Percentiles rank a stretch among this genome's conserved stretches.
Evolutionary conservation across 768 basidiomycete genomes (phyloP).

Genomic region (Leccinum imitatum): DNA sequence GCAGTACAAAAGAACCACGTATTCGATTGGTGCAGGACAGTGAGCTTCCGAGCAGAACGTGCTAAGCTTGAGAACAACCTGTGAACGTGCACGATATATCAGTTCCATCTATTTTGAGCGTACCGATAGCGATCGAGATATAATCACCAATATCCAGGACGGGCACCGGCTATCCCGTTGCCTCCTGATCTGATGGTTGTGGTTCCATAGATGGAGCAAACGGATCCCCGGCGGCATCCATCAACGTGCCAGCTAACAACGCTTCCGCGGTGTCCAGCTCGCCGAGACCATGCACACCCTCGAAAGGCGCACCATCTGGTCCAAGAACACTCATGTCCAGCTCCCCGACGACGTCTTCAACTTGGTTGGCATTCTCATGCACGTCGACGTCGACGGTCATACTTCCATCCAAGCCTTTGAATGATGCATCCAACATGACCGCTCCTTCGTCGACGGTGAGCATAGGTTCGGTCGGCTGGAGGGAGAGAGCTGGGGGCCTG

Average conservation of each 20-base stretch:
- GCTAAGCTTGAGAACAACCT: neutral
- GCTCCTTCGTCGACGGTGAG: constrained; percentile 38
- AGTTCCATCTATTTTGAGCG: constrained; percentile 3
- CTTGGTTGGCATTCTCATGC: constrained; percentile 29
- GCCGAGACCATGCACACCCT: constrained; percentile 48
- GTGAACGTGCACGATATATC: constrained; percentile 1
- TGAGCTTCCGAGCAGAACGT: neutral
- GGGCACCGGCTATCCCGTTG: constrained; percentile 9
- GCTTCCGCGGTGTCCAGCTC: constrained; percentile 54
- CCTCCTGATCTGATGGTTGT: constrained; percentile 14
- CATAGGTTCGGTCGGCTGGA: constrained; percentile 45
- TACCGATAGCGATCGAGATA: neutral
- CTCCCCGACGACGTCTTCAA: constrained; percentile 39
- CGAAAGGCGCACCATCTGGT: constrained; percentile 62
- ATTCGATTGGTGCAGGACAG: neutral
- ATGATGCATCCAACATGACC: constrained; percentile 51
- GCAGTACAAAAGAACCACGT: neutral
- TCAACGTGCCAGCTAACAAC: constrained; percentile 57
- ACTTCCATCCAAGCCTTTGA: constrained; percentile 52
- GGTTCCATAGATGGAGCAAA: constrained; percentile 41
- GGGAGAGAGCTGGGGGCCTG: constrained; percentile 62
- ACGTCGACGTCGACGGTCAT: constrained; percentile 44
- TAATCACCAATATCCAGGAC: constrained; percentile 7
- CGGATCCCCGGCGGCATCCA: constrained; percentile 61
- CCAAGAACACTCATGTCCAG: constrained; percentile 66